Conservation (phyloP, 2,329 filamentous ascomycete species). For the Simplicillium sp. region DNA sequence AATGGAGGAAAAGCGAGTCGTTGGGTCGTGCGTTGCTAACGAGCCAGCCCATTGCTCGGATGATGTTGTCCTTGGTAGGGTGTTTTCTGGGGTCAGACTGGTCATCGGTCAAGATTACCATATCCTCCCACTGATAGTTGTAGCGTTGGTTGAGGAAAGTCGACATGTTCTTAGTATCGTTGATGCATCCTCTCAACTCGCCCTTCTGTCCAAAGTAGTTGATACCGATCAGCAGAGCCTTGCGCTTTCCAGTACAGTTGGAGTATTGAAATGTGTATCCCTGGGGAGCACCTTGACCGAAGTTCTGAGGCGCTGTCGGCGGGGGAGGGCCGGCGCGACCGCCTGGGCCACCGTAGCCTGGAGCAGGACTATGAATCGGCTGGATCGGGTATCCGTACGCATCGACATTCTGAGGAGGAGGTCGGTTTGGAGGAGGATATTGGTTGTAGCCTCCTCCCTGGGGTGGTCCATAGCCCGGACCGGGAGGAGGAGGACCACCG, state of each 20-base stretch:
- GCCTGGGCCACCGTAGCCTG: conserved; percentile 11
- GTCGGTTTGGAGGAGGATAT: conserved; percentile 13
- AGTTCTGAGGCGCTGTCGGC: conserved; percentile 42
- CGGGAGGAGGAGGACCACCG: conserved; percentile 9
- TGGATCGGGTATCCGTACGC: conserved; percentile 35
- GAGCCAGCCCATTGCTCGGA: conserved; percentile 68
- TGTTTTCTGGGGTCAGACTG: conserved; percentile 59
- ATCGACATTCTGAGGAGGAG: conserved; percentile 33
- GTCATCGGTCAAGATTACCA: conserved; percentile 72
- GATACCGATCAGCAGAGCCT: conserved; percentile 69
- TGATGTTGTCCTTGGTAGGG: conserved; percentile 67
- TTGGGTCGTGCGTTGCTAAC: conserved; percentile 63
- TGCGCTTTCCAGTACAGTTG: conserved; percentile 62
- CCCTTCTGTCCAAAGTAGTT: conserved; percentile 69
- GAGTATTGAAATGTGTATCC: conserved; percentile 69
- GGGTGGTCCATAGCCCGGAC: conserved; percentile 6
- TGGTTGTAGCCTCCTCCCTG: conserved; percentile 8
- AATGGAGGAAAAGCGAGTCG: conserved; percentile 70
- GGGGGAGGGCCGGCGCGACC: conserved; percentile 29
- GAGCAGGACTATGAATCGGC: no score
- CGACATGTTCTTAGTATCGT: conserved; percentile 71
- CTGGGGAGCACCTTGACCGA: conserved; percentile 58
- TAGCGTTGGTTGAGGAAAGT: conserved; percentile 58
- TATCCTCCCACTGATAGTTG: conserved; percentile 67
- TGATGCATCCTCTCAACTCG: conserved; percentile 69